These are phyloP conservation scores for Pseudohyphozyma bogoriensis DNA, from an alignment of 768 basidiomycete species.

Conservation along the genomic window DNA sequence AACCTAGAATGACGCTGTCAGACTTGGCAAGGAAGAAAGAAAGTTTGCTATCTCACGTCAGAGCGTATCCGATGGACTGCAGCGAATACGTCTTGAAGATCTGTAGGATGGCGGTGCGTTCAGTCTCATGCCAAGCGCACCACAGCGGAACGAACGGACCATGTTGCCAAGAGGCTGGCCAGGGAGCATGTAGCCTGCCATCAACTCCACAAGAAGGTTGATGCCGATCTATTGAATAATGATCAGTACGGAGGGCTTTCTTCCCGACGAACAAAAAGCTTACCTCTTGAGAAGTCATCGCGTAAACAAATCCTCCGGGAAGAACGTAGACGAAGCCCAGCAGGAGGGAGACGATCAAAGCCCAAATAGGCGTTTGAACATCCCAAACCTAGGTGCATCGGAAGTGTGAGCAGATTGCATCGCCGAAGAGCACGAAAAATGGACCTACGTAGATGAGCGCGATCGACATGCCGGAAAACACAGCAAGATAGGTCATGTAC, in stretches of 20 bases:
- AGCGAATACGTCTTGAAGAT: slow-evolving; percentile 80
- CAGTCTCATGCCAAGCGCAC: neutral
- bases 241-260: no score
- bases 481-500: slow-evolving; percentile 55
- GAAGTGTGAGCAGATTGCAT: neutral
- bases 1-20: slow-evolving; percentile 39
- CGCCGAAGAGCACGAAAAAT: neutral
- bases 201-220: slow-evolving; percentile 79
- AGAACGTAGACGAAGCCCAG: slow-evolving; percentile 73
- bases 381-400: slow-evolving; percentile 35
- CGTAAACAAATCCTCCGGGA: slow-evolving; percentile 83
- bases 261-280: neutral
- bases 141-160: neutral
- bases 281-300: slow-evolving; percentile 51
- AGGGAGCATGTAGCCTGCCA: slow-evolving; percentile 73
- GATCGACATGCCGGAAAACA: slow-evolving; percentile 63
- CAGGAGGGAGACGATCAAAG: slow-evolving; percentile 55
- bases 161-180: slow-evolving; percentile 88
- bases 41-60: slow-evolving; percentile 72
- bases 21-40: slow-evolving; percentile 39
- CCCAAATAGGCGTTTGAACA: slow-evolving; percentile 68
- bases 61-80: slow-evolving; percentile 68
- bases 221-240: slow-evolving; percentile 52
- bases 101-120: slow-evolving; percentile 36
- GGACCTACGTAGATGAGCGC: slow-evolving; percentile 47